Base-by-base conservation (phyloP, 331 rosid species). In the Erythrophleum ivorense region DNA sequence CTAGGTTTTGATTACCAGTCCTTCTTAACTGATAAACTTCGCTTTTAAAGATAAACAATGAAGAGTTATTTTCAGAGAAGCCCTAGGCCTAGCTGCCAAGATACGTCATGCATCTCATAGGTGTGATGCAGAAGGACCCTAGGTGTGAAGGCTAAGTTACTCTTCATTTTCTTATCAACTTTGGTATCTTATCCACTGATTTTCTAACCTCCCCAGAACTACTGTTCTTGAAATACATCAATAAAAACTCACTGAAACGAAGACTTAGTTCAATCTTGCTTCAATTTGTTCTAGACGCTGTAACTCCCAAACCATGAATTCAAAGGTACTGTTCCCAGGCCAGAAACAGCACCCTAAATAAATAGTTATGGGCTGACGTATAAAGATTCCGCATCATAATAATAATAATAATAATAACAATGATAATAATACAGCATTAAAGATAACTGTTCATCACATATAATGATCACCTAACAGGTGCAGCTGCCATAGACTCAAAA, bases 381-480 rank as follows among this genome's bases (percentile, higher is more conserved):
- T 53, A 21, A 53, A 16, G 21, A 18, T 53, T 6, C 19, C 14
- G 2, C 19, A 53, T 15, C 59, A 15, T 4, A 53, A 53, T 53
- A 53, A 3, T 15, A 24, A 24, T 24, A 24, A 24, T 24, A 24
- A 24, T 24, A 24, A 24, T 24, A 24, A n/a, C n/a, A n/a, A n/a
- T n/a, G n/a, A n/a, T n/a, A n/a, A 53, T 53, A 53, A 53, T 33
- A 63, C 69, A 78, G 65, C 68, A 53, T 7, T 24, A 24, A 54
- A 4, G 4, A 9, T 18, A 65, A 63, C 24, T 8, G 15, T 5
- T 62, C 19, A 21, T 12, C 41, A 24, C 38, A 75, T 41, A 41
- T 21, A 24, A 24, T 24, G 29, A 24, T 24, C 29, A 24, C 29
- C 29, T 24, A 24, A 24, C 29, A 24, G 29, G 29, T 24, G 29